Evolutionary conservation across 169 alveolate species (phyloP), one percentile per base, ranked within the genome.

Genomic region (Eimeria maxima): DNA sequence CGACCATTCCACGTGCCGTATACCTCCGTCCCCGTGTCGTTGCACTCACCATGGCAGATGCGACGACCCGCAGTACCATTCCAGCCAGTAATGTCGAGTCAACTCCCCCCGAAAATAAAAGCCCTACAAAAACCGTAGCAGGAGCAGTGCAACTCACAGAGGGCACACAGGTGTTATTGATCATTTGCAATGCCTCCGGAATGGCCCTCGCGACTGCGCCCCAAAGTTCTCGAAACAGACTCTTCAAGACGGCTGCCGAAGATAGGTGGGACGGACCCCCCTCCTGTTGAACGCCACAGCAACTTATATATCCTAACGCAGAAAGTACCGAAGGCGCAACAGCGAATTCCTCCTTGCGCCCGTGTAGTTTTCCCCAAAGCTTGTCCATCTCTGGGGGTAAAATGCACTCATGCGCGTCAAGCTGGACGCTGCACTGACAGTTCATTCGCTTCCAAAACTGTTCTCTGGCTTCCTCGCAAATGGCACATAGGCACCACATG

Each of bases 41-140:
- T 24, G 60, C 33, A 45, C 80, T 29, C 81, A 86, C 80, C 93
- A 86, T 86, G 45, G 93, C 93, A 57, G 93, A 80, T 2, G 93
- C 93, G 63, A 86, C 81, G 18, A 55, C 80, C 16, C 96, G 96
- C 60, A 63, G 67, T 24, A 93, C 81, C 57, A 95, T 55, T 22
- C 95, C 96, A 16, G 95, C 96, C 50, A 95, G 47, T 47, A 95
- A 22, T 50, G 96, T 80, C 45, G 96, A 95, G 87, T 95, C 96
- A 2, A 95, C 92, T 73, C 96, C 96, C n/a, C 96, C 96, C 42
- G 95, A 87, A 60, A 87, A 95, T 65, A 95, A 89, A 14, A 95
- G 50, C 44, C 90, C 96, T 45, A 95, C 89, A 38, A 45, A 55
- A 45, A 45, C 94, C 45, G 60, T 27, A 81, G 22, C 84, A 27